phyloP scores from a whole-genome alignment of 441 rosid genomes.

The Pelargonium fulgidum region DNA sequence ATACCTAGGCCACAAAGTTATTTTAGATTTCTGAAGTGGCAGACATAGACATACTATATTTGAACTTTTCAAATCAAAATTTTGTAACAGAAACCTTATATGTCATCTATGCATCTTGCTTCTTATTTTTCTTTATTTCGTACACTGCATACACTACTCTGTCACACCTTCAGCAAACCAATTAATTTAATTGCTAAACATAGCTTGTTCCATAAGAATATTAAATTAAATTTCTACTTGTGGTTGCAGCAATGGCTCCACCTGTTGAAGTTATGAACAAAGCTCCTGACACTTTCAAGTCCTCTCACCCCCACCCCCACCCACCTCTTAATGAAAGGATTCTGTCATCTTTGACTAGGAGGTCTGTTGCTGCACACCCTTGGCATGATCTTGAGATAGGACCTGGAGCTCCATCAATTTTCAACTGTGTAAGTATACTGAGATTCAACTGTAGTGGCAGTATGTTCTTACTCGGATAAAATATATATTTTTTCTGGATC shows the following conservation, averaged over 20 bases:
- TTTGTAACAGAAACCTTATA: too few species aligned
- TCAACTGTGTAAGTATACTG: slow-evolving; percentile 62
- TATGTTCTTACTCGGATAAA: too few species aligned
- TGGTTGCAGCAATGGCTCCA: slow-evolving; percentile 30
- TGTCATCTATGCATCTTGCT: not conserved
- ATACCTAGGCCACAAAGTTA: too few species aligned
- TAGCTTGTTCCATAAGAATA: not conserved
- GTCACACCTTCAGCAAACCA: not conserved
- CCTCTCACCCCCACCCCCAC: slow-evolving; percentile 46
- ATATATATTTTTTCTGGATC: not conserved
- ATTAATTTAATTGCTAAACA: not conserved
- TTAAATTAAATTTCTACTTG: not conserved
- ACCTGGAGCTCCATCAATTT: slow-evolving; percentile 77
- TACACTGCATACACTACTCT: not conserved
- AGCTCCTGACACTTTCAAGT: slow-evolving; percentile 27
- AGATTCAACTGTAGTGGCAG: too few species aligned
- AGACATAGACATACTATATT: too few species aligned
- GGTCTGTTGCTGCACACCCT: slow-evolving; percentile 98
- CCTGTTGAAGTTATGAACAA: slow-evolving; percentile 50
- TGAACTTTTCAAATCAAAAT: too few species aligned
- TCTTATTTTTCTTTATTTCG: not conserved
- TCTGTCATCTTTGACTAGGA: slow-evolving; percentile 77
- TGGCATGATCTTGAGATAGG: slow-evolving; percentile 99
- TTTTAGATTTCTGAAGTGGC: too few species aligned
- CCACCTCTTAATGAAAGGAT: slow-evolving; percentile 91